Conservation (phyloP, 2,329 filamentous ascomycete genomes). For the Ascosphaera apis region DNA sequence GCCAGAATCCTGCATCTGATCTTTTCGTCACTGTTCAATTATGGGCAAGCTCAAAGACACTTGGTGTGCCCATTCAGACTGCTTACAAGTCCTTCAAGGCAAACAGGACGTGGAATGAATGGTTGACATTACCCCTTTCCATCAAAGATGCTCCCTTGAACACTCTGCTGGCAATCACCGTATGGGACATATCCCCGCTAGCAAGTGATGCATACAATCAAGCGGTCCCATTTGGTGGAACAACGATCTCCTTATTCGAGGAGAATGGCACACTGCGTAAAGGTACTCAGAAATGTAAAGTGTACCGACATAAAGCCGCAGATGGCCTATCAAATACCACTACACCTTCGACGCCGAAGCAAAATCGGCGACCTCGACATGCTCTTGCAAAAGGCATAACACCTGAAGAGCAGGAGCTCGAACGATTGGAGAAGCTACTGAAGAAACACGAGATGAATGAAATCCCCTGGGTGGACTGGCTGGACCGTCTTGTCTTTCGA, state of each 20-base stretch:
- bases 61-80: conserved; percentile 81
- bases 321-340: conserved; percentile 63
- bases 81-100: conserved; percentile 76
- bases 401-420: conserved; percentile 65
- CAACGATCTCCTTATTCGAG: conserved; percentile 80
- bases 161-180: conserved; percentile 68
- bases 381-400: conserved; percentile 24
- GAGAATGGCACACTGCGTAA: conserved; percentile 76
- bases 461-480: conserved; percentile 78
- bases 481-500: conserved; percentile 83
- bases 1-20: conserved; percentile 60
- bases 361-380: conserved; percentile 28
- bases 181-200: conserved; percentile 81
- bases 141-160: conserved; percentile 65
- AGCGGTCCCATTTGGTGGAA: conserved; percentile 79
- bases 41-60: conserved; percentile 85
- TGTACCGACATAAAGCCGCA: conserved; percentile 61
- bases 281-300: conserved; percentile 70
- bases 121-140: conserved; percentile 67
- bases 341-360: conserved; percentile 47
- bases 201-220: conserved; percentile 49
- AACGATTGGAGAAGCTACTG: conserved; percentile 68
- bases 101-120: conserved; percentile 67
- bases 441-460: conserved; percentile 99
- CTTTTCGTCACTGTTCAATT: conserved; percentile 83